Percentiles rank a stretch among this genome's conserved stretches.
Conservation (phyloP, 225 moss, liverwort and hornwort genomes). For the Takakia lepidozioides region DNA sequence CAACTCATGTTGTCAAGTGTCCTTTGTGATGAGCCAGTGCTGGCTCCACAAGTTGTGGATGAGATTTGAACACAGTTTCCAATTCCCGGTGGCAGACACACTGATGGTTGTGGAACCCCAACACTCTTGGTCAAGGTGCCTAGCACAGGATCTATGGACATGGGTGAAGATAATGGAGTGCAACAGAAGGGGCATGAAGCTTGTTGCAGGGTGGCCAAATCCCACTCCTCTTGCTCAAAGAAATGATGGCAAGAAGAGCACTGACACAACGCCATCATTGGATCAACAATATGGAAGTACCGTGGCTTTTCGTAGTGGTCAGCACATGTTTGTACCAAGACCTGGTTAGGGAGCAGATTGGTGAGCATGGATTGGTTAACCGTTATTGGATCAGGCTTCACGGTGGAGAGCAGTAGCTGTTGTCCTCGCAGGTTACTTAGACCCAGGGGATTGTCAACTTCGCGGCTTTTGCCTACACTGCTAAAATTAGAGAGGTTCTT, state of each 20-base stretch:
- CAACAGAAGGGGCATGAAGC: conserved; percentile 80
- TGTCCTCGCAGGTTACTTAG: conserved; percentile 33
- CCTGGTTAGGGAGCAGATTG: conserved; percentile 36
- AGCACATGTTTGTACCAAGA: conserved; percentile 49
- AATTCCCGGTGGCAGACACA: too few relatives aligned
- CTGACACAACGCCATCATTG: conserved; percentile 27
- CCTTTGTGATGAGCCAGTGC: too few relatives aligned
- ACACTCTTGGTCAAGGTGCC: too few relatives aligned
- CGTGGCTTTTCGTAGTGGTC: conserved; percentile 32
- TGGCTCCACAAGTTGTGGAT: too few relatives aligned
- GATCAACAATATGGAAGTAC: conserved; percentile 68
- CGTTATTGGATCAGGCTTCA: conserved; percentile 20
- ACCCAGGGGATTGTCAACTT: conserved; percentile 36
- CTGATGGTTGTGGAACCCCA: too few relatives aligned
- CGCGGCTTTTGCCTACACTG: conserved; percentile 2
- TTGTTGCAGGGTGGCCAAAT: conserved; percentile 44
- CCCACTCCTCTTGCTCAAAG: conserved; percentile 89
- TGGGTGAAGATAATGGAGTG: conserved; percentile 7
- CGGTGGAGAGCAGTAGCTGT: conserved; percentile 10
- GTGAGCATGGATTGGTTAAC: conserved; percentile 49
- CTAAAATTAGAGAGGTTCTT: conserved; percentile 7
- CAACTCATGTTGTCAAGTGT: too few relatives aligned
- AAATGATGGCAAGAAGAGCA: conserved; percentile 74
- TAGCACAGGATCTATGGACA: too few relatives aligned
- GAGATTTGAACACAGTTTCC: too few relatives aligned